These are phyloP conservation scores for Colletotrichum tropicale DNA, from an alignment of 2,329 filamentous ascomycete species.

Conservation along the genomic window DNA sequence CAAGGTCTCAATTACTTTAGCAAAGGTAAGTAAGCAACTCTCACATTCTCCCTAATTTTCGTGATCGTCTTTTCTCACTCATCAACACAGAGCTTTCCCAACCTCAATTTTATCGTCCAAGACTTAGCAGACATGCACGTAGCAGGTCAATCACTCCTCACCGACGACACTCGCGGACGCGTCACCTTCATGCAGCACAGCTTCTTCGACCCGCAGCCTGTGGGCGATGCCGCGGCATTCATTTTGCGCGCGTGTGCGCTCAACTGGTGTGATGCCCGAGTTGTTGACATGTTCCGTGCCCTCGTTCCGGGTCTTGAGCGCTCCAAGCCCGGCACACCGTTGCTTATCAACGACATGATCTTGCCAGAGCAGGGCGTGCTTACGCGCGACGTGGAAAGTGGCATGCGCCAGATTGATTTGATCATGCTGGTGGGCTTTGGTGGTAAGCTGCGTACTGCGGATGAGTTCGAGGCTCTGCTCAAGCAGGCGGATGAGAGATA, in stretches of 20 bases:
- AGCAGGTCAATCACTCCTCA: slow-evolving; percentile 18
- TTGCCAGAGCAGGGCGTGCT: slow-evolving; percentile 15
- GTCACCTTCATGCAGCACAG: slow-evolving; percentile 22
- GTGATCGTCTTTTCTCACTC: neutral
- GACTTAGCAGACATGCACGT: slow-evolving; percentile 25
- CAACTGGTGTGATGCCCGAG: slow-evolving; percentile 27
- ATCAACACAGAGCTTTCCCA: slow-evolving; percentile 12
- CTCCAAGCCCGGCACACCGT: slow-evolving; percentile 18
- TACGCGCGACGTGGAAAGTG: slow-evolving; percentile 13
- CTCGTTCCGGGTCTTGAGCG: slow-evolving; percentile 28
- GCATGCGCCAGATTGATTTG: slow-evolving; percentile 27
- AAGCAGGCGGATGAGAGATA: neutral
- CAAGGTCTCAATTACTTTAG: neutral
- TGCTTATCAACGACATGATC: slow-evolving; percentile 28
- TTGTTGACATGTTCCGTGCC: slow-evolving; percentile 25
- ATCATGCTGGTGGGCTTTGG: slow-evolving; percentile 27
- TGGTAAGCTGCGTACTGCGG: slow-evolving; percentile 27
- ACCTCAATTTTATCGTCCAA: slow-evolving; percentile 29
- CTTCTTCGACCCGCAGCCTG: slow-evolving; percentile 30
- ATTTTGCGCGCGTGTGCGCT: slow-evolving; percentile 29
- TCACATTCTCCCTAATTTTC: neutral
- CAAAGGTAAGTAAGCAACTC: neutral
- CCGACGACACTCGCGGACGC: slow-evolving; percentile 12
- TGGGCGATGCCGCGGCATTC: slow-evolving; percentile 19
- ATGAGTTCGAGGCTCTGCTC: slow-evolving; percentile 16